A percentile compares a stretch with the other conserved stretches of the same genome.
phyloP scores from a whole-genome alignment of 208 protist genomes.

The Trypanosoma avium region DNA sequence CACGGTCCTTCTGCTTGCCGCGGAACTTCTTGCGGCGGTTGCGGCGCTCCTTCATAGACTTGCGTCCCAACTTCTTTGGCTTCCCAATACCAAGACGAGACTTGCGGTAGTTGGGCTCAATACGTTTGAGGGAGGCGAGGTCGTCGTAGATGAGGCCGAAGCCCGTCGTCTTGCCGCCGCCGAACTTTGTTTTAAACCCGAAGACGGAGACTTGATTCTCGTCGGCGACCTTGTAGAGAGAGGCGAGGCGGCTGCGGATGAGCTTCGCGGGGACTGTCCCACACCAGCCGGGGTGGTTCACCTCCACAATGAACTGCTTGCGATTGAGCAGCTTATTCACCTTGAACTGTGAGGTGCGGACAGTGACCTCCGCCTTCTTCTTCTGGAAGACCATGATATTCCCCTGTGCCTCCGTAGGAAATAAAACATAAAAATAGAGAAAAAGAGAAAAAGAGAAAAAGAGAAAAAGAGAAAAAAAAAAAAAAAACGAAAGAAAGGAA shows the following conservation, averaged over 20 bases:
- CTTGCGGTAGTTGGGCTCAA: constrained; percentile 98
- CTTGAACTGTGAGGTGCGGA: constrained; percentile 98
- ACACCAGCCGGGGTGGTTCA: constrained; percentile 86
- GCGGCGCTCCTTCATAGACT: constrained; percentile 99
- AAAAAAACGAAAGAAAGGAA: constrained; percentile 10
- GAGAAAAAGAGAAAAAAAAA: constrained; percentile 19
- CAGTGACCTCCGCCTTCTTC: constrained; percentile 90
- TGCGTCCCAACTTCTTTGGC: constrained; percentile 90
- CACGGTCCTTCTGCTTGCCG: constrained; percentile 96
- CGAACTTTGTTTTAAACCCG: constrained; percentile 99
- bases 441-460: constrained; percentile 14
- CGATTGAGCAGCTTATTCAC: constrained; percentile 99
- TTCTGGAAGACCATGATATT: constrained; percentile 89
- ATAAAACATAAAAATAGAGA: constrained; percentile 4
- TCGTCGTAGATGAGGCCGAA: constrained; percentile 99
- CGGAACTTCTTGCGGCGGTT: constrained; percentile 99
- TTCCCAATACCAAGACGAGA: constrained; percentile 93
- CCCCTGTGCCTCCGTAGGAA: constrained; percentile 26
- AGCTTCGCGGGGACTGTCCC: constrained; percentile 94
- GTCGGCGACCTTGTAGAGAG: constrained; percentile 98
- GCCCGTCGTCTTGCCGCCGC: constrained; percentile 98
- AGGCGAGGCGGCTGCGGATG: constrained; percentile 94
- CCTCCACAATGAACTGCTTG: constrained; percentile 98
- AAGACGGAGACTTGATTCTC: constrained; percentile 95
- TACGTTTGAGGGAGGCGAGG: constrained; percentile 93